phyloP scores from a whole-genome alignment of 306 rosid species.

The Corylus americana region DNA sequence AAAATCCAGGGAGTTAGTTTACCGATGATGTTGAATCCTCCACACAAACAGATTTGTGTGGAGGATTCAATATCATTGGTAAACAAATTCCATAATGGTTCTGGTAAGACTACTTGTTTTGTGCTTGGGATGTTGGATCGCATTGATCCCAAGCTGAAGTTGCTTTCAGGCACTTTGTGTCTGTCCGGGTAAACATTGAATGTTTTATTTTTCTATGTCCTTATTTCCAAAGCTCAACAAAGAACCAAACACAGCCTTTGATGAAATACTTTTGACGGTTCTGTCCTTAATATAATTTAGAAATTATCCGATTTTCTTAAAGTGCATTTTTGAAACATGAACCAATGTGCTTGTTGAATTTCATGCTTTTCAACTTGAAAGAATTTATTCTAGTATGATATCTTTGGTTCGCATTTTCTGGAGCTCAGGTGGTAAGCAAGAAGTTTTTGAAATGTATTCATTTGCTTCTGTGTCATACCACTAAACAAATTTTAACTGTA shows the following conservation, averaged over 20 bases:
- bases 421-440: not conserved
- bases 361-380: not conserved
- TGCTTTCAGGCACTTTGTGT: too few species aligned
- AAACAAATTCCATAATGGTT: too few species aligned
- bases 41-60: too few species aligned
- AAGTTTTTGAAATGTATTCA: not conserved
- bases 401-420: not conserved
- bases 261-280: not conserved
- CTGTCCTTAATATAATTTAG: not conserved
- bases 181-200: too few species aligned
- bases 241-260: not conserved
- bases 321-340: not conserved
- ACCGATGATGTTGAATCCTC: too few species aligned
- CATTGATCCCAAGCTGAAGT: too few species aligned
- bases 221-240: not conserved
- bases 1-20: too few species aligned
- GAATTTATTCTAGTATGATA: not conserved
- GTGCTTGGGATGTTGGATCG: too few species aligned
- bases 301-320: not conserved
- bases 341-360: not conserved
- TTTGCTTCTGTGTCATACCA: not conserved
- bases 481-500: not conserved
- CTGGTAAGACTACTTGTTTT: too few species aligned
- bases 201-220: too few species aligned
- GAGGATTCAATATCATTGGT: too few species aligned